Conservation (phyloP, 306 rosid species). For the Bauhinia variegata region DNA sequence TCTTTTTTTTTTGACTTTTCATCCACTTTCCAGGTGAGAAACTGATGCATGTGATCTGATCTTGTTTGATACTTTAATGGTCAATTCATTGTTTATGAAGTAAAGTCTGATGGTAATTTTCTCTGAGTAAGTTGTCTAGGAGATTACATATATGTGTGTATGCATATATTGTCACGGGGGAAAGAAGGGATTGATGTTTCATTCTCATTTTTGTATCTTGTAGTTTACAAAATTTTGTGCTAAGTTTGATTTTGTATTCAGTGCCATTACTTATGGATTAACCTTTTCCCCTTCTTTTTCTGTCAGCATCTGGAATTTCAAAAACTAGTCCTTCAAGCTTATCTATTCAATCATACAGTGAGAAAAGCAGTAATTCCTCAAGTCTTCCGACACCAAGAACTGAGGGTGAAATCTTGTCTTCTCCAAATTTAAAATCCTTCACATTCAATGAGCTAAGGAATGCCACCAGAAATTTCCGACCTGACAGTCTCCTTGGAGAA, state of each 20-base stretch:
- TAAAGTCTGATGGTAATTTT: no score
- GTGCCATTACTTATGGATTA: conserved; percentile 17
- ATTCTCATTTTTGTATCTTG: not conserved
- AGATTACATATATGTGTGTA: not conserved
- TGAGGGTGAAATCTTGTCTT: conserved; percentile 84
- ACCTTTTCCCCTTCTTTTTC: conserved; percentile 21
- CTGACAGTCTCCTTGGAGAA: conserved; percentile 86
- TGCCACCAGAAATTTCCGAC: conserved; percentile 79
- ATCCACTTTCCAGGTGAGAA: no score
- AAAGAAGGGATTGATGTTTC: not conserved
- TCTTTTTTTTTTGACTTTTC: not conserved
- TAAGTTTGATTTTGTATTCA: no score
- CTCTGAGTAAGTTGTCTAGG: no score
- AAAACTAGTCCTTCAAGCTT: conserved; percentile 54
- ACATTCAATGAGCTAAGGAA: conserved; percentile 70
- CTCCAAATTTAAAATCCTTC: conserved; percentile 72
- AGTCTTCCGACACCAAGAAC: conserved; percentile 78
- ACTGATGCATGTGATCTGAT: no score
- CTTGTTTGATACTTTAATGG: no score
- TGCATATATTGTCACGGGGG: not conserved
- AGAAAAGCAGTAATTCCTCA: conserved; percentile 48
- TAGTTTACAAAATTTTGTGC: no score
- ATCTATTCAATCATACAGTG: conserved; percentile 51
- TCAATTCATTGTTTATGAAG: no score
- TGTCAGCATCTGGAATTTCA: conserved; percentile 54